A percentile compares a stretch with the other conserved stretches of the same genome.
Conservation (phyloP, 768 basidiomycete species). For the Tylopilus vinaceipallidus region DNA sequence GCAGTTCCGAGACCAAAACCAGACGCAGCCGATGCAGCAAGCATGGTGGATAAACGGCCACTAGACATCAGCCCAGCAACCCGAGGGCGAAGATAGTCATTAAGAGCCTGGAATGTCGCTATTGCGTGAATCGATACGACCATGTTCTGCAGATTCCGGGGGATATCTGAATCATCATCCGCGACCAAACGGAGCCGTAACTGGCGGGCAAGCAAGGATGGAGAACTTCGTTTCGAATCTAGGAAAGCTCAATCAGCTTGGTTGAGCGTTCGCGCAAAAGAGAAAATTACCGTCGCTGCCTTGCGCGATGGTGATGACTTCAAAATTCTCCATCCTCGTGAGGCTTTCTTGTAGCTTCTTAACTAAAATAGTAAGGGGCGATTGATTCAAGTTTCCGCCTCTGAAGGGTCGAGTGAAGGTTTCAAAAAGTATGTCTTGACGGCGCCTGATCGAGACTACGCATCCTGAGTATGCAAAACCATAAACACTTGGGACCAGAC, state of each 20-base stretch:
- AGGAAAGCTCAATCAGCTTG: background rate
- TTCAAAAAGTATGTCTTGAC: slow-evolving; percentile 79
- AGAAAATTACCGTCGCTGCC: slow-evolving; percentile 64
- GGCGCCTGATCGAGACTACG: slow-evolving; percentile 58
- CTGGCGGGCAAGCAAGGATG: slow-evolving; percentile 89
- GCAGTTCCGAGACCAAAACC: slow-evolving; percentile 58
- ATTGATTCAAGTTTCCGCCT: slow-evolving; percentile 43
- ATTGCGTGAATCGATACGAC: slow-evolving; percentile 98
- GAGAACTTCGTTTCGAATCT: slow-evolving; percentile 91
- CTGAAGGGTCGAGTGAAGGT: slow-evolving; percentile 64
- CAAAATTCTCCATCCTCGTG: slow-evolving; percentile 93
- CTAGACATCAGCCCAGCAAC: slow-evolving; percentile 69
- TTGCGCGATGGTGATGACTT: slow-evolving; percentile 87
- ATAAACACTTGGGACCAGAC: background rate
- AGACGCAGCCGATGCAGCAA: slow-evolving; percentile 83
- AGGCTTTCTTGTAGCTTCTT: slow-evolving; percentile 96
- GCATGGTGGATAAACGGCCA: slow-evolving; percentile 78
- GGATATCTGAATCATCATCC: slow-evolving; percentile 85
- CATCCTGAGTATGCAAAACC: slow-evolving; percentile 5
- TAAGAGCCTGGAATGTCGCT: slow-evolving; percentile 94
- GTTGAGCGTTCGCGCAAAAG: background rate
- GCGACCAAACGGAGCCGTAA: slow-evolving; percentile 88
- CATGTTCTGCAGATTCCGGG: slow-evolving; percentile 82
- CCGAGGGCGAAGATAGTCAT: slow-evolving; percentile 92
- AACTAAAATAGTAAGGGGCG: slow-evolving; percentile 73